These are phyloP conservation scores for Rhododendron ovatum DNA, from an alignment of 148 eudicot genomes.

Conservation along the genomic window DNA sequence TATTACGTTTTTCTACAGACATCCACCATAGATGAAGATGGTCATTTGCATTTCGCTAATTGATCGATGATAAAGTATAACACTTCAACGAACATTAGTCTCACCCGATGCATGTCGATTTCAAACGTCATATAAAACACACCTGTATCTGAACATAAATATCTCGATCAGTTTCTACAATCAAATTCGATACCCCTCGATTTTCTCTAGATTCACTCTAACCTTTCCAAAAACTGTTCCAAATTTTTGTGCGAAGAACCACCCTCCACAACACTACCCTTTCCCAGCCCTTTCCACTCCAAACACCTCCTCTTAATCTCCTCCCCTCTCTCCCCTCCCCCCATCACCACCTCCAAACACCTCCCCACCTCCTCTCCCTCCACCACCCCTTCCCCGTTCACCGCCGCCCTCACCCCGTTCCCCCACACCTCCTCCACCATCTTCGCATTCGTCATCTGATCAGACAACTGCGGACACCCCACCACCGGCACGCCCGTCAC, in stretches of 20 bases:
- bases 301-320: conserved; percentile 18
- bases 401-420: conserved; percentile 37
- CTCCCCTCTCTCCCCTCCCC: conserved; percentile 21
- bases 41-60: no score
- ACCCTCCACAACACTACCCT: conserved; percentile 35
- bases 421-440: conserved; percentile 47
- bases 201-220: background rate
- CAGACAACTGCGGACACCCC: conserved; percentile 42
- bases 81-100: background rate
- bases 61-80: no score
- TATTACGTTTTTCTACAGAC: background rate
- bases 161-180: background rate
- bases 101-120: no score
- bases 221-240: conserved; percentile 28
- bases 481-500: conserved; percentile 49
- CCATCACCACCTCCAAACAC: conserved; percentile 42
- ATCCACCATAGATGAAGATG: background rate
- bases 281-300: conserved; percentile 37
- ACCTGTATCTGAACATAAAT: background rate
- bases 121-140: background rate
- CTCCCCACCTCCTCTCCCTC: conserved; percentile 39
- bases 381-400: conserved; percentile 28
- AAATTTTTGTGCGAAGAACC: conserved; percentile 43
- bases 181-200: background rate
- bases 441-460: conserved; percentile 56